Conservation (phyloP, 2,329 filamentous ascomycete species). For the Aspergillus texensis region DNA sequence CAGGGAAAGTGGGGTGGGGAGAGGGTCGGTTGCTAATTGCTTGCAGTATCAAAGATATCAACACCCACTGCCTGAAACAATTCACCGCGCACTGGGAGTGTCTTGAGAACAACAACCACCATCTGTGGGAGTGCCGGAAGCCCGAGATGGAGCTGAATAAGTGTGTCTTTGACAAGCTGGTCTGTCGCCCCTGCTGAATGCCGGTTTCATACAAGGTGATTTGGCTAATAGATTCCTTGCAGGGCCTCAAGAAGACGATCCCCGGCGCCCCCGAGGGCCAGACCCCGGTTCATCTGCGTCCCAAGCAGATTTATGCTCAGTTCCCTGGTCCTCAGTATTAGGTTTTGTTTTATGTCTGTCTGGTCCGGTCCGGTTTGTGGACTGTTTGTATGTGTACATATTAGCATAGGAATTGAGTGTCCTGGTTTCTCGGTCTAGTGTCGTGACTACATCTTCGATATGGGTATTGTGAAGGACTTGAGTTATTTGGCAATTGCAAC, state of each 20-base stretch:
- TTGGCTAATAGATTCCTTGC: constrained; percentile 10
- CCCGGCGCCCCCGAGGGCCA: constrained; percentile 71
- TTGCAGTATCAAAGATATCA: constrained; percentile 85
- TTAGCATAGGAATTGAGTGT: constrained; percentile 41
- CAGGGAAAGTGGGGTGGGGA: background rate
- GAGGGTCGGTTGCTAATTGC: background rate
- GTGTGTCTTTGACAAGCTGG: constrained; percentile 94
- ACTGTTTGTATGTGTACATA: constrained; percentile 40
- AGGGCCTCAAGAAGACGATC: constrained; percentile 82
- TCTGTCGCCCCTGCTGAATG: constrained; percentile 52
- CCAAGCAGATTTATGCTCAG: constrained; percentile 50
- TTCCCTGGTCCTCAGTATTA: constrained; percentile 44
- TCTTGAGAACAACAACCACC: constrained; percentile 96
- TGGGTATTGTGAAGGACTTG: background rate
- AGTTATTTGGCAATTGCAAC: background rate
- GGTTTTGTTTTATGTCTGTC: constrained; percentile 23
- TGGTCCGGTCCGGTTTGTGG: constrained; percentile 22
- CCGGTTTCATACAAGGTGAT: background rate
- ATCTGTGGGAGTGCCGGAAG: constrained; percentile 91
- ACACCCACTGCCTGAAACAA: constrained; percentile 87
- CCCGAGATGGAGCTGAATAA: constrained; percentile 88
- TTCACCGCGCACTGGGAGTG: constrained; percentile 96
- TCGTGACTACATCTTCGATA: constrained; percentile 7
- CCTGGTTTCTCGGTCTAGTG: constrained; percentile 28
- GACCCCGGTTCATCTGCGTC: constrained; percentile 73